phyloP scores from a whole-genome alignment of 306 rosid species.

The Glycine latifolia region DNA sequence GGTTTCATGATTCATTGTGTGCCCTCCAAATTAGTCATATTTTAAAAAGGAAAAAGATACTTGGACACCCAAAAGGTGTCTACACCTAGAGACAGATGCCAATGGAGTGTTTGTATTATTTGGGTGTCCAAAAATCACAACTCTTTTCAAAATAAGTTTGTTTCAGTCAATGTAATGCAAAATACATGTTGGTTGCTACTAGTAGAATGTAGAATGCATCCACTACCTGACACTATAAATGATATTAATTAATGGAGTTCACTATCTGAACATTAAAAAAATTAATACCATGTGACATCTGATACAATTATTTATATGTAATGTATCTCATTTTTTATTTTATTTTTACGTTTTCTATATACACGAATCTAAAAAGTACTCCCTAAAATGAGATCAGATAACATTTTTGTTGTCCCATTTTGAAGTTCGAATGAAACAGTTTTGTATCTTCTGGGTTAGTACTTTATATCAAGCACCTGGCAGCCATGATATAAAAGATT shows the following conservation, averaged over 20 bases:
- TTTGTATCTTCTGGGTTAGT: neutral
- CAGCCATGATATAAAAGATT: neutral
- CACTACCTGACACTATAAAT: too few relatives aligned
- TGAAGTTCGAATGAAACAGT: neutral
- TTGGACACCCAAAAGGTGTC: too few relatives aligned
- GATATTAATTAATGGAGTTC: too few relatives aligned
- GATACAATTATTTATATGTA: neutral
- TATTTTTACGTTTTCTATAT: neutral
- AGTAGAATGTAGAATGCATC: too few relatives aligned
- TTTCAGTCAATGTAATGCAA: slow-evolving; percentile 2
- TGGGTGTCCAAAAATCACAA: neutral
- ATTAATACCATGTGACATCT: neutral
- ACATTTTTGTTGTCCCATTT: neutral
- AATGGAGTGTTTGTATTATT: neutral
- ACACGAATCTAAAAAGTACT: neutral
- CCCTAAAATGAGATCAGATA: neutral
- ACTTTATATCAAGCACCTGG: neutral
- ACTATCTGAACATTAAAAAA: too few relatives aligned
- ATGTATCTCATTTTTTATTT: neutral
- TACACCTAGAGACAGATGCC: too few relatives aligned
- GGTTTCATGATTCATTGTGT: neutral
- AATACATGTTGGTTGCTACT: neutral
- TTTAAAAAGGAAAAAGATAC: neutral
- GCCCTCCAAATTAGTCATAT: neutral
- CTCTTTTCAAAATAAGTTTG: neutral